These are phyloP conservation scores for Lichtheimia corymbifera DNA, from an alignment of 371 early-diverging fungal species.

Conservation along the genomic window DNA sequence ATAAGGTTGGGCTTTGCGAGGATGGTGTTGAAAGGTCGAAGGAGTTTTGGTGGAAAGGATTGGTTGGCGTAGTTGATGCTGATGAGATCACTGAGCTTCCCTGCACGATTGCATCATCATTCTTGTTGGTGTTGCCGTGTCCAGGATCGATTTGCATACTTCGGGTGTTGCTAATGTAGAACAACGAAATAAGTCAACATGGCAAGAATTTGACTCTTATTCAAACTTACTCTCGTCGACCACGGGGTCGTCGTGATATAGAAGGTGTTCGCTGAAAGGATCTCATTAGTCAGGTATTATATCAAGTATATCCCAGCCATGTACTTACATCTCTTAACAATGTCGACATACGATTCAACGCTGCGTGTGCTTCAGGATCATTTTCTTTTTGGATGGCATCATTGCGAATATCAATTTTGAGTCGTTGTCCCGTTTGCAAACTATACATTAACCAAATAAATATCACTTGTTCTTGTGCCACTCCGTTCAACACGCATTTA, in stretches of 20 bases:
- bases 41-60: constrained; percentile 24
- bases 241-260: constrained; percentile 33
- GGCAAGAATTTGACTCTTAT: not conserved
- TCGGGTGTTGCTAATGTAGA: constrained; percentile 10
- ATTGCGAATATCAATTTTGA: constrained; percentile 24
- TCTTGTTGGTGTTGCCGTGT: not conserved
- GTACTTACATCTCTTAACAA: constrained; percentile 23
- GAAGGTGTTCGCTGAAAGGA: constrained; percentile 19
- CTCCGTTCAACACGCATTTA: not conserved
- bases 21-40: constrained; percentile 19
- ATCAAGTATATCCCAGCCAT: not conserved
- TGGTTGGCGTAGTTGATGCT: constrained; percentile 17
- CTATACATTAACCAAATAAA: not conserved
- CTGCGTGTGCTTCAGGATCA: constrained; percentile 21
- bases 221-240: constrained; percentile 38
- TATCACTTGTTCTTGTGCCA: not conserved
- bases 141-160: constrained; percentile 16
- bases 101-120: no score
- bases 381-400: constrained; percentile 10
- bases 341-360: constrained; percentile 20
- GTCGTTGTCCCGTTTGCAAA: constrained; percentile 8
- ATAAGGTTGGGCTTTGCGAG: constrained; percentile 16
- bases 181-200: no score
- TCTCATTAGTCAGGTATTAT: not conserved
- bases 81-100: constrained; percentile 7